Percentiles rank a stretch among this genome's conserved stretches.
Evolutionary conservation across 257 asterid species (phyloP).

Genomic region (Coffea canephora): DNA sequence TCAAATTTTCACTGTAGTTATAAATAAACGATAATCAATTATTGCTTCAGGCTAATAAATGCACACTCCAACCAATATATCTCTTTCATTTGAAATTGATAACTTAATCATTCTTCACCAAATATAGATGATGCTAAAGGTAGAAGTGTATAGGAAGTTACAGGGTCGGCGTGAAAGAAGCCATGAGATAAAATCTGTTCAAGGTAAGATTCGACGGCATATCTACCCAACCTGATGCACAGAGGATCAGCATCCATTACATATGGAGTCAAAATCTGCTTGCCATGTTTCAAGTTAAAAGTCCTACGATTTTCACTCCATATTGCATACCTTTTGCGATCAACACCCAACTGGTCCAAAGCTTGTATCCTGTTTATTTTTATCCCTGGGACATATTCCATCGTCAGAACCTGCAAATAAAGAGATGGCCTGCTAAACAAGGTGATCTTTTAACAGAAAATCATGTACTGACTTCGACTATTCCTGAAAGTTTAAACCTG

Average conservation of each 20-base stretch:
- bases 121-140: neutral
- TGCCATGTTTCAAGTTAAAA: neutral
- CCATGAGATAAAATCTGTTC: slow-evolving; percentile 94
- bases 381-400: slow-evolving; percentile 95
- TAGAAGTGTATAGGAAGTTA: slow-evolving; percentile 25
- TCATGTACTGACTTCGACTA: slow-evolving; percentile 8
- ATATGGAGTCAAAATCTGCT: neutral
- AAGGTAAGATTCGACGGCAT: slow-evolving; percentile 90
- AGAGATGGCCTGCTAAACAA: slow-evolving; percentile 15
- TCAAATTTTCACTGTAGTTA: neutral
- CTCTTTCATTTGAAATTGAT: neutral
- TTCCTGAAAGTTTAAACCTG: slow-evolving; percentile 50
- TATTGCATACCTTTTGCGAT: slow-evolving; percentile 58
- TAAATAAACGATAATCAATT: neutral
- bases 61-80: neutral
- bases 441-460: slow-evolving; percentile 17
- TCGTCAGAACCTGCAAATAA: slow-evolving; percentile 57
- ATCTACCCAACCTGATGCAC: slow-evolving; percentile 68
- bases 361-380: slow-evolving; percentile 92
- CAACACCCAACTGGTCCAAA: slow-evolving; percentile 84
- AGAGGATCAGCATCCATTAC: neutral
- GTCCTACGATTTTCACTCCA: neutral
- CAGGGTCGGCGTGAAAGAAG: slow-evolving; percentile 92
- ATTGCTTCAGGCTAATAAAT: neutral
- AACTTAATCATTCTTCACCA: neutral